These are phyloP conservation scores for Entamoeba histolytica DNA, from an alignment of 208 protist species.

Conservation along the genomic window DNA sequence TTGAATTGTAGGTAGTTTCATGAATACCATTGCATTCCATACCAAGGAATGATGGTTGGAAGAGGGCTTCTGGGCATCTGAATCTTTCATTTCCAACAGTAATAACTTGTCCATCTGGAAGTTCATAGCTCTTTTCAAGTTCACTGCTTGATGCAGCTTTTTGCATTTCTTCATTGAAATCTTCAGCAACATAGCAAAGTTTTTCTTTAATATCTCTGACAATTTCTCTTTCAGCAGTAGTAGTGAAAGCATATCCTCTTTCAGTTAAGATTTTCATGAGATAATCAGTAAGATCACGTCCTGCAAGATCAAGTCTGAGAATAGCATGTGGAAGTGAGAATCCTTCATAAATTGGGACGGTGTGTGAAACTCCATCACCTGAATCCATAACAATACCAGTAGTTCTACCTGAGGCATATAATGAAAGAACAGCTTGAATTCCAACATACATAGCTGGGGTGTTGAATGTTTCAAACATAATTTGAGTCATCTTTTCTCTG, in stretches of 20 bases:
- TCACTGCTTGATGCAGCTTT: slow-evolving; percentile 20
- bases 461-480: too few relatives aligned
- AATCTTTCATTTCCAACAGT: too few relatives aligned
- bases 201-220: slow-evolving; percentile 56
- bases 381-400: slow-evolving; percentile 68
- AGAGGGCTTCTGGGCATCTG: too few relatives aligned
- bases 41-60: too few relatives aligned
- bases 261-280: slow-evolving; percentile 40
- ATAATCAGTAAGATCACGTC: slow-evolving; percentile 50
- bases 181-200: slow-evolving; percentile 46
- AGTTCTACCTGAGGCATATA: too few relatives aligned
- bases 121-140: slow-evolving; percentile 40
- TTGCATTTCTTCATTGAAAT: slow-evolving; percentile 79
- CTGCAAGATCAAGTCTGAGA: slow-evolving; percentile 44
- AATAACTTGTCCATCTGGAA: too few relatives aligned
- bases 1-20: too few relatives aligned
- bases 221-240: slow-evolving; percentile 47
- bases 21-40: too few relatives aligned
- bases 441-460: too few relatives aligned
- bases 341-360: slow-evolving; percentile 65
- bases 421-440: too few relatives aligned
- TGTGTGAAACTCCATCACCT: slow-evolving; percentile 67
- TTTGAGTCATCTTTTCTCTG: too few relatives aligned
- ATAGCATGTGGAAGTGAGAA: slow-evolving; percentile 50
- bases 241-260: slow-evolving; percentile 33